phyloP scores from a whole-genome alignment of 495 filamentous ascomycete genomes.

The Aspergillus carlsbadensis region DNA sequence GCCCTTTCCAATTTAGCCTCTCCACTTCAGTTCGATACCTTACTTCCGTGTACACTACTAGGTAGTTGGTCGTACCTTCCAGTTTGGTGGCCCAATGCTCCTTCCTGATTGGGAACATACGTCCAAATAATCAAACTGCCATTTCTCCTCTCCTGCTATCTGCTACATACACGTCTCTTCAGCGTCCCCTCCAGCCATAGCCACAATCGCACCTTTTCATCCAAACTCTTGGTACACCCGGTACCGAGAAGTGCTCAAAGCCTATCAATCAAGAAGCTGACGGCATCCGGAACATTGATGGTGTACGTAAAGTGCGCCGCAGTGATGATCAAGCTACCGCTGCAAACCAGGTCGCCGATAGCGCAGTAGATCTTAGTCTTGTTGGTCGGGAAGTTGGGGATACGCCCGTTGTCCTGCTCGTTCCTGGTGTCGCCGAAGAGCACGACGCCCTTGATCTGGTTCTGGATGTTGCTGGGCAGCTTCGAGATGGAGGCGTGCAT shows the following conservation, averaged over 20 bases:
- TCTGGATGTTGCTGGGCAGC: conserved; percentile 34
- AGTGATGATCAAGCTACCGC: conserved; percentile 46
- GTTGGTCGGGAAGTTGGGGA: conserved; percentile 44
- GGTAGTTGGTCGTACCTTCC: too few species aligned
- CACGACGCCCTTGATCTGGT: conserved; percentile 50
- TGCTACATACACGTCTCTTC: too few species aligned
- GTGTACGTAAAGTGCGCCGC: conserved; percentile 48
- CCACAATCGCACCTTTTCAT: too few species aligned
- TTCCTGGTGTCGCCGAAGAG: conserved; percentile 59
- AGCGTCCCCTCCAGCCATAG: too few species aligned
- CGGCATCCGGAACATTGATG: conserved; percentile 15
- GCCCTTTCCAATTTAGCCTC: too few species aligned
- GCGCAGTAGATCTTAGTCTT: conserved; percentile 51
- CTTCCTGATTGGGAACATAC: too few species aligned
- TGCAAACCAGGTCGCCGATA: conserved; percentile 50
- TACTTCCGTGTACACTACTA: too few species aligned
- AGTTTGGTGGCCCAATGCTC: too few species aligned
- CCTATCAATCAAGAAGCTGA: conserved; percentile 16
- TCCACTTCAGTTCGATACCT: too few species aligned
- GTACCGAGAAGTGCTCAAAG: background rate
- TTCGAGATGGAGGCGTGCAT: conserved; percentile 46
- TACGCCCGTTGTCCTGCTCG: conserved; percentile 44
- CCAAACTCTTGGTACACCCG: too few species aligned
- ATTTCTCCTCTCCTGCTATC: background rate
- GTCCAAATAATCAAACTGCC: background rate